A percentile compares a stretch with the other conserved stretches of the same genome.
Evolutionary conservation across 352 stramenopile species (phyloP).

Genomic region (Aphanomyces cochlioides): DNA sequence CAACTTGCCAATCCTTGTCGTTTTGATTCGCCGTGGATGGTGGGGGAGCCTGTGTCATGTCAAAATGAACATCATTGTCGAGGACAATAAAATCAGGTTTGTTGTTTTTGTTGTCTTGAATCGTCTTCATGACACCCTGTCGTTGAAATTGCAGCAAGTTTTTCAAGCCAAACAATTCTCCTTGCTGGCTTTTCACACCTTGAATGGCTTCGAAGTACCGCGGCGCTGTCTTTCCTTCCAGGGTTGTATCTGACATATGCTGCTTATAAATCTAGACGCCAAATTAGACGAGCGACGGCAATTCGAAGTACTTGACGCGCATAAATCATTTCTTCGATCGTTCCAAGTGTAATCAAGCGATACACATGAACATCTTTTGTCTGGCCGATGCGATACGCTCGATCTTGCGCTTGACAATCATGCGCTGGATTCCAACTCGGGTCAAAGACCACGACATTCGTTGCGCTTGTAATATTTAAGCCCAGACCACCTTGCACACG

Average conservation of each 20-base stretch:
- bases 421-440: conserved; percentile 85
- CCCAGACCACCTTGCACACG: conserved; percentile 47
- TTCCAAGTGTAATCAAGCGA: conserved; percentile 74
- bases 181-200: conserved; percentile 62
- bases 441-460: conserved; percentile 85
- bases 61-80: not conserved
- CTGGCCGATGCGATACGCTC: conserved; percentile 82
- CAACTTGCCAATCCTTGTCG: conserved; percentile 8
- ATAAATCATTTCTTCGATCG: conserved; percentile 89
- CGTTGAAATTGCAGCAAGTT: conserved; percentile 77
- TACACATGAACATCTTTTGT: conserved; percentile 84
- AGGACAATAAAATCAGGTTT: not conserved
- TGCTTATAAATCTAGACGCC: conserved; percentile 69
- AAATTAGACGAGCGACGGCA: not conserved
- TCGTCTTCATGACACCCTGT: conserved; percentile 65
- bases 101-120: conserved; percentile 45
- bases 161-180: conserved; percentile 70
- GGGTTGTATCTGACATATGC: conserved; percentile 72
- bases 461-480: conserved; percentile 71
- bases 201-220: conserved; percentile 81
- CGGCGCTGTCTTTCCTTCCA: conserved; percentile 61
- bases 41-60: conserved; percentile 1
- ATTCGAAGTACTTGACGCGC: conserved; percentile 44
- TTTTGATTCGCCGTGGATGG: not conserved
- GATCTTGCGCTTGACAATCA: conserved; percentile 78